Evolutionary conservation across 805 yeast species (phyloP).

Genomic region (Jamesozyma jinghongensis): DNA sequence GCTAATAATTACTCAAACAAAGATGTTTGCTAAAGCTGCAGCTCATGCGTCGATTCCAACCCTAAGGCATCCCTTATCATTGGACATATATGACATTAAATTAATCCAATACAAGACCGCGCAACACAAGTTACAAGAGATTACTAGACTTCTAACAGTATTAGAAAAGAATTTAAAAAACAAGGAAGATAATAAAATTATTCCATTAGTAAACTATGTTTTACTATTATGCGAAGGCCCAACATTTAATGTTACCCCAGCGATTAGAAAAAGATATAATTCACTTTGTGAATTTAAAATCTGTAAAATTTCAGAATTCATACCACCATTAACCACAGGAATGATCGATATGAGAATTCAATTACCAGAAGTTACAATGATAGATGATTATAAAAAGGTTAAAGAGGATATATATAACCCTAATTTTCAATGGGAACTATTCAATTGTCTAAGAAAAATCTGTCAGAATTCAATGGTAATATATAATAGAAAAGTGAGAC

Average conservation of each 20-base stretch:
- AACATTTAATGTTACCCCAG: slow-evolving; percentile 34
- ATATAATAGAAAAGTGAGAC: slow-evolving; percentile 26
- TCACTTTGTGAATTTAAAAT: slow-evolving; percentile 26
- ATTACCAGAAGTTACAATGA: slow-evolving; percentile 12
- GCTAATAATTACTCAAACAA: no score
- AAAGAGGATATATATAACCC: slow-evolving; percentile 16
- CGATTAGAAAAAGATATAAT: slow-evolving; percentile 33
- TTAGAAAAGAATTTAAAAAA: slow-evolving; percentile 22
- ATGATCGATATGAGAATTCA: slow-evolving; percentile 14
- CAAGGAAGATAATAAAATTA: slow-evolving; percentile 17
- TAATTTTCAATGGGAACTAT: slow-evolving; percentile 22
- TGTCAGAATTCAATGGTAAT: slow-evolving; percentile 24
- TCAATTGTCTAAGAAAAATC: slow-evolving; percentile 17
- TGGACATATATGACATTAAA: slow-evolving; percentile 47
- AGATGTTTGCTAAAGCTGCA: slow-evolving; percentile 30
- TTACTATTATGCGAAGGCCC: slow-evolving; percentile 33
- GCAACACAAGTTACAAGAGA: slow-evolving; percentile 36
- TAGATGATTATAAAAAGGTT: slow-evolving; percentile 10
- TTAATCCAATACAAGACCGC: slow-evolving; percentile 52
- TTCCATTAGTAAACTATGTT: slow-evolving; percentile 31
- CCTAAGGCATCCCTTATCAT: slow-evolving; percentile 22
- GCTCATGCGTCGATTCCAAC: slow-evolving; percentile 30
- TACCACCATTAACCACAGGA: slow-evolving; percentile 11
- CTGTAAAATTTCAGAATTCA: slow-evolving; percentile 20
- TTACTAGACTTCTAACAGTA: slow-evolving; percentile 29